Conservation (phyloP, 805 yeast species). For the Hanseniaspora guilliermondii region DNA sequence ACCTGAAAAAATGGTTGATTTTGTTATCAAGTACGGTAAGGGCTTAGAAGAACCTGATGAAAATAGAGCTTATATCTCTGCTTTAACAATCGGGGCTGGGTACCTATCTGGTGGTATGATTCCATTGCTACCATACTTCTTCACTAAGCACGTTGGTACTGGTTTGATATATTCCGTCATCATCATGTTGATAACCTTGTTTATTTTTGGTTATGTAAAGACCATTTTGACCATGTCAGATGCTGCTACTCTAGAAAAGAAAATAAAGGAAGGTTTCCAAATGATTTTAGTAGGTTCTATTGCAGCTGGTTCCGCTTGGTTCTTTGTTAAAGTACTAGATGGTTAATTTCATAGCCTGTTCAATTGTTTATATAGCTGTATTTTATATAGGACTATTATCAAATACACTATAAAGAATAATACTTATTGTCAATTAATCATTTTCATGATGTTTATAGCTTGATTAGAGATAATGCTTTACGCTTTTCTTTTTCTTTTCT, state of each 20-base stretch:
- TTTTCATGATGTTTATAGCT: no score
- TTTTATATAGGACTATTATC: no score
- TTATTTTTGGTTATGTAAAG: conserved; percentile 75
- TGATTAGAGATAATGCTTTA: background rate
- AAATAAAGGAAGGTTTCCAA: conserved; percentile 68
- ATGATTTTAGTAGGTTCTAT: conserved; percentile 94
- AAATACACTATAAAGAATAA: no score
- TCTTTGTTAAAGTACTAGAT: conserved; percentile 65
- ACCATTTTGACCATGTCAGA: conserved; percentile 76
- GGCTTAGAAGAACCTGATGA: conserved; percentile 95
- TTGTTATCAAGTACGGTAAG: conserved; percentile 74
- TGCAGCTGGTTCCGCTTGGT: conserved; percentile 97
- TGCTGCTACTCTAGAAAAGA: conserved; percentile 48
- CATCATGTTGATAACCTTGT: conserved; percentile 75
- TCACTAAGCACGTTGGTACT: conserved; percentile 56
- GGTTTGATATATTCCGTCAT: conserved; percentile 66
- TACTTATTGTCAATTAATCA: no score
- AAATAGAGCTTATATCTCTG: conserved; percentile 77
- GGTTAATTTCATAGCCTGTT: background rate
- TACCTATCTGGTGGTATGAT: conserved; percentile 88
- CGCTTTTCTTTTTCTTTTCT: background rate
- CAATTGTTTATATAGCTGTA: no score
- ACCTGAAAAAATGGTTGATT: conserved; percentile 72
- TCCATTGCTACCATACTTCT: conserved; percentile 85
- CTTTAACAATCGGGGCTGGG: conserved; percentile 77